A percentile compares a stretch with the other conserved stretches of the same genome.
Conservation (phyloP, 345 rosid species). For the Syzygium grande region DNA sequence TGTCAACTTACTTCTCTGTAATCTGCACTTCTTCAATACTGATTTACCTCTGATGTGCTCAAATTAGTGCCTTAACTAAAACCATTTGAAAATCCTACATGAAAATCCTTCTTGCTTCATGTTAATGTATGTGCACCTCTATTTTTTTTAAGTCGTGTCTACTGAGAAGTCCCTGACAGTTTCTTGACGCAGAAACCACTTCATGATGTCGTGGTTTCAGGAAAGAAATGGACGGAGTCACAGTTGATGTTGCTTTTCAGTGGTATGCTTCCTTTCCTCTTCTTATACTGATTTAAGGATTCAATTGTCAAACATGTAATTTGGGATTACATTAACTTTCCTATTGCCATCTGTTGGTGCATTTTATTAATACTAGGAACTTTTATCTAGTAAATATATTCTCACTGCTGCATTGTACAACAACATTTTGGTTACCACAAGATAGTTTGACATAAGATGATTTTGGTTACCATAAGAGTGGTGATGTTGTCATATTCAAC, state of each 20-base stretch:
- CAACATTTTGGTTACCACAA: neutral
- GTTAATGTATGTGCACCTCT: neutral
- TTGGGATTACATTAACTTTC: neutral
- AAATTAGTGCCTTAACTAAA: neutral
- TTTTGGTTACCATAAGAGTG: neutral
- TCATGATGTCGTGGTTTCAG: conserved; percentile 82
- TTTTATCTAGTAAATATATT: neutral
- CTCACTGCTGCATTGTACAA: neutral
- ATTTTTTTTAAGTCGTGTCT: conserved; percentile 4
- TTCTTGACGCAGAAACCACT: conserved; percentile 61
- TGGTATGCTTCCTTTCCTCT: conserved; percentile 45
- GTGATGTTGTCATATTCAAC: neutral
- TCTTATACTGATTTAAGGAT: neutral
- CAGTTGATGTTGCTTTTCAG: conserved; percentile 76
- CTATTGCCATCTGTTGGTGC: neutral
- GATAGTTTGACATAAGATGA: neutral
- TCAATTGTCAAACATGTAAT: neutral
- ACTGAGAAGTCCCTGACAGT: conserved; percentile 13
- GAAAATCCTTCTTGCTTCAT: neutral
- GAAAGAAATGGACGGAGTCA: conserved; percentile 55
- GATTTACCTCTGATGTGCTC: neutral
- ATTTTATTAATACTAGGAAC: neutral
- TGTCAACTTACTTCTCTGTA: neutral
- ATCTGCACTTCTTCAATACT: neutral
- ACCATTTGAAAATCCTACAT: neutral